Percentiles rank a stretch among this genome's conserved stretches.
These are phyloP conservation scores for Grosmannia huntii DNA, from an alignment of 2,329 filamentous ascomycete species.

Conservation along the genomic window DNA sequence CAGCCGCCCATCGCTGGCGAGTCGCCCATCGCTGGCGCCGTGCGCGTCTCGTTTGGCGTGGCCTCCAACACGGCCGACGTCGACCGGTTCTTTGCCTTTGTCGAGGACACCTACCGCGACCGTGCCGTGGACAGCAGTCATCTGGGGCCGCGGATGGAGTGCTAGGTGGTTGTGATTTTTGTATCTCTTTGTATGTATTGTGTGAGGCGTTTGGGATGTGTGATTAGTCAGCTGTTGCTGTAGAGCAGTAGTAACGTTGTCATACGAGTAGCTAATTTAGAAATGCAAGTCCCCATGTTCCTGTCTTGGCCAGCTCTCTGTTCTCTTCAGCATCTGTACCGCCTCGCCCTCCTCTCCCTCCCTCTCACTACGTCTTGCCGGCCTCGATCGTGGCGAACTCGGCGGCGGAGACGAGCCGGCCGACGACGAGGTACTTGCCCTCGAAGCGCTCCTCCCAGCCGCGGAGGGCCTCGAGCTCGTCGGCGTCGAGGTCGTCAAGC, in stretches of 20 bases:
- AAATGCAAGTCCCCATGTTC: too few species aligned
- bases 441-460: conserved; percentile 91
- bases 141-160: conserved; percentile 7
- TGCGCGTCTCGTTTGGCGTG: conserved; percentile 26
- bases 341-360: neutral
- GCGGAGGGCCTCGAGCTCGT: conserved; percentile 69
- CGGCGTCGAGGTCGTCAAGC: conserved; percentile 55
- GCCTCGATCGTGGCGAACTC: conserved; percentile 19
- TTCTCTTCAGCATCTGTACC: neutral
- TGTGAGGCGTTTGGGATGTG: too few species aligned
- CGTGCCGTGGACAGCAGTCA: conserved; percentile 10
- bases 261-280: too few species aligned
- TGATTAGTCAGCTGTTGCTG: neutral
- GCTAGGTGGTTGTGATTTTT: too few species aligned
- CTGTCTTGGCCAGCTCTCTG: too few species aligned
- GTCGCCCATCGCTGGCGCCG: conserved; percentile 17
- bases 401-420: conserved; percentile 54
- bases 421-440: conserved; percentile 93
- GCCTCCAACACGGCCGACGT: conserved; percentile 23
- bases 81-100: conserved; percentile 23
- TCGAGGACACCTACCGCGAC: conserved; percentile 20
- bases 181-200: too few species aligned
- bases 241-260: too few species aligned
- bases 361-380: neutral
- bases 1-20: neutral